Conservation (phyloP, 1,284 basidiomycete genomes). For the Tilletia horrida region DNA sequence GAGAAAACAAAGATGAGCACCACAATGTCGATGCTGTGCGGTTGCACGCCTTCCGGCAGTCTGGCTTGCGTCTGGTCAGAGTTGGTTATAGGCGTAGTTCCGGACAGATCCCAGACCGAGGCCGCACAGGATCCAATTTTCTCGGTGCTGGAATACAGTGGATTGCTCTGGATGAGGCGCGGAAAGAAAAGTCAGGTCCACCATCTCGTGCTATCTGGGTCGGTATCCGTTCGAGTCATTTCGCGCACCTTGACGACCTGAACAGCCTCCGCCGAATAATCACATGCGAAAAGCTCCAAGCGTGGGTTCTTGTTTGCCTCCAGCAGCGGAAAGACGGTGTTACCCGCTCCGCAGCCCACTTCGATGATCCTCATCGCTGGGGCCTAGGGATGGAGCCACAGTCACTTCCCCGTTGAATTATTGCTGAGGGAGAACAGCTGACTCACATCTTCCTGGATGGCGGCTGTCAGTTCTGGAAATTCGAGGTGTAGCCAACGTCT, state of each 20-base stretch:
- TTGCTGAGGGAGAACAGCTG: not conserved
- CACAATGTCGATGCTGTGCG: slow-evolving; percentile 73
- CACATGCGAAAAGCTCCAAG: slow-evolving; percentile 74
- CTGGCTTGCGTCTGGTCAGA: slow-evolving; percentile 14
- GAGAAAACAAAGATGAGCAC: slow-evolving; percentile 94
- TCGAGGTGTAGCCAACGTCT: slow-evolving; percentile 50
- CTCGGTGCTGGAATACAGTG: not conserved
- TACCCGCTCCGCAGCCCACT: slow-evolving; percentile 64
- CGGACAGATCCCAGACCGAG: slow-evolving; percentile 84
- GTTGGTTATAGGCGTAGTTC: not conserved
- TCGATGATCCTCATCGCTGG: slow-evolving; percentile 39
- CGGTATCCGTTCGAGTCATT: slow-evolving; percentile 6
- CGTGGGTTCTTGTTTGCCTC: slow-evolving; percentile 76
- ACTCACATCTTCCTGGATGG: slow-evolving; percentile 31
- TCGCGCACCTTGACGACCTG: slow-evolving; percentile 74
- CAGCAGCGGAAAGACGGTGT: slow-evolving; percentile 86
- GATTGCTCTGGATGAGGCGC: slow-evolving; percentile 13
- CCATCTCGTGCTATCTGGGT: too few species aligned
- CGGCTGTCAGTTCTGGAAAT: slow-evolving; percentile 49
- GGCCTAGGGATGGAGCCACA: slow-evolving; percentile 13
- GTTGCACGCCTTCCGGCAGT: slow-evolving; percentile 30
- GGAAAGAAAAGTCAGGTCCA: not conserved
- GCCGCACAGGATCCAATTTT: slow-evolving; percentile 56
- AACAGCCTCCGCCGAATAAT: slow-evolving; percentile 84
- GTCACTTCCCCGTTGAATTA: not conserved